Percentiles rank a stretch among this genome's conserved stretches.
These are phyloP conservation scores for Thymus quinquecostatus DNA, from an alignment of 257 asterid genomes.

Conservation along the genomic window DNA sequence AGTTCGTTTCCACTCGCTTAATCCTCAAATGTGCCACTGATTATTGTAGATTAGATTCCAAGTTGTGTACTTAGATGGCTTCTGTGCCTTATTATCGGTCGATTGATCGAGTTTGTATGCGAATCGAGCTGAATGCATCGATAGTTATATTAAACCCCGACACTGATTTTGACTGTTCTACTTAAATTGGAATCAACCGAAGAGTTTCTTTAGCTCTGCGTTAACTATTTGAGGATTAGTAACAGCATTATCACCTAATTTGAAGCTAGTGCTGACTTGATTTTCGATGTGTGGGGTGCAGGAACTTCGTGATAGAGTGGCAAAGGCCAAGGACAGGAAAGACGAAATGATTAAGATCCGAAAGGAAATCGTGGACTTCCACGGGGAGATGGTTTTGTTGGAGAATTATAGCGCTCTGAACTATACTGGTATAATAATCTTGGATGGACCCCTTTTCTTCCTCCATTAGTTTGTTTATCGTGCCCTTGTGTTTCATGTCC, in stretches of 20 bases:
- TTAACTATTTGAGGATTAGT: neutral
- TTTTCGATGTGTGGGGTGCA: slow-evolving; percentile 31
- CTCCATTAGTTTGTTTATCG: neutral
- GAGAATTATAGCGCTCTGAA: slow-evolving; percentile 95
- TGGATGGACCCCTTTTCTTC: neutral
- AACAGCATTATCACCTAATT: neutral
- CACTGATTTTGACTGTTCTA: neutral
- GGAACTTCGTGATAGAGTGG: slow-evolving; percentile 86
- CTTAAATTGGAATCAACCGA: neutral
- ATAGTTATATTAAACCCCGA: neutral
- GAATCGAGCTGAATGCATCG: neutral
- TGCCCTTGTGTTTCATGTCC: neutral
- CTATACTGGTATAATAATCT: slow-evolving; percentile 62
- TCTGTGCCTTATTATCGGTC: neutral
- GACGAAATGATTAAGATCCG: slow-evolving; percentile 73
- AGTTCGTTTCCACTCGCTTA: neutral
- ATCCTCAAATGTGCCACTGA: neutral
- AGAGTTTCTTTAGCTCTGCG: neutral
- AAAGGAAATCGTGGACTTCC: slow-evolving; percentile 88
- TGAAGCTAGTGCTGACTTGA: neutral
- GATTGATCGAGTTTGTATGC: neutral
- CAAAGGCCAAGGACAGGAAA: slow-evolving; percentile 52
- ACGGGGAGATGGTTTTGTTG: slow-evolving; percentile 93
- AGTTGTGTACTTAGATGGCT: neutral
- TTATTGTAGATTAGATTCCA: slow-evolving; percentile 2